Percentiles rank a stretch among this genome's conserved stretches.
These are phyloP conservation scores for Penicillium turbatum DNA, from an alignment of 495 filamentous ascomycete species.

Conservation along the genomic window DNA sequence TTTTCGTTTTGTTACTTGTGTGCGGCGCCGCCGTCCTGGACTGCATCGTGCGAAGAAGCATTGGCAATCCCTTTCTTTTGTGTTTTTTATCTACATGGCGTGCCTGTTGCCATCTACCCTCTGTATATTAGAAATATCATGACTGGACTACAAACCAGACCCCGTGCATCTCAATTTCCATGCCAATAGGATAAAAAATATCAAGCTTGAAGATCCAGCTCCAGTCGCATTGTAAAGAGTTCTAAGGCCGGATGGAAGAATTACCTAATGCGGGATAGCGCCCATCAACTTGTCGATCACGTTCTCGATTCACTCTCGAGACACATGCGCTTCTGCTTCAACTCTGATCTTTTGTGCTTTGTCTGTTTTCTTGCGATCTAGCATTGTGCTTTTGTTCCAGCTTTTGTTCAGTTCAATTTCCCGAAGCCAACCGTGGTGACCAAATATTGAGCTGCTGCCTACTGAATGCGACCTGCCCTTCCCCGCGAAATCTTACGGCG, in stretches of 20 bases:
- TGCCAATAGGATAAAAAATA: too few relatives aligned
- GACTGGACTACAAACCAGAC: neutral
- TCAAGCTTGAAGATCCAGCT: neutral
- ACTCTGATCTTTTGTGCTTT: constrained; percentile 7
- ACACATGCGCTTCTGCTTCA: constrained; percentile 10
- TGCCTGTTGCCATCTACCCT: constrained; percentile 12
- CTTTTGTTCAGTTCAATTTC: neutral
- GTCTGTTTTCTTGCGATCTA: constrained; percentile 5
- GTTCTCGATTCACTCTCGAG: constrained; percentile 23
- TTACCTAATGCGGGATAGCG: constrained; percentile 29
- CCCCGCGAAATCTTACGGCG: constrained; percentile 33
- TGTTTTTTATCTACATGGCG: neutral
- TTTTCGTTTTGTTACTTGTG: neutral
- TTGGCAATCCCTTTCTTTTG: neutral
- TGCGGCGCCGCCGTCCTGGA: neutral
- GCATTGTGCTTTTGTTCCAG: constrained; percentile 8
- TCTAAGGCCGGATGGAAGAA: neutral
- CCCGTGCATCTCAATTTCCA: too few relatives aligned
- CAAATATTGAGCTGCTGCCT: constrained; percentile 20
- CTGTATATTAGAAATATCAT: constrained; percentile 25
- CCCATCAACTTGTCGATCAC: constrained; percentile 27
- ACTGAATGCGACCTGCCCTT: constrained; percentile 36
- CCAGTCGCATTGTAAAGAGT: neutral
- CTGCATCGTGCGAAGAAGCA: neutral
- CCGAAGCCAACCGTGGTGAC: neutral